Evolutionary conservation across 768 basidiomycete genomes (phyloP).

Genomic region (Nevesoporus exiguus): DNA sequence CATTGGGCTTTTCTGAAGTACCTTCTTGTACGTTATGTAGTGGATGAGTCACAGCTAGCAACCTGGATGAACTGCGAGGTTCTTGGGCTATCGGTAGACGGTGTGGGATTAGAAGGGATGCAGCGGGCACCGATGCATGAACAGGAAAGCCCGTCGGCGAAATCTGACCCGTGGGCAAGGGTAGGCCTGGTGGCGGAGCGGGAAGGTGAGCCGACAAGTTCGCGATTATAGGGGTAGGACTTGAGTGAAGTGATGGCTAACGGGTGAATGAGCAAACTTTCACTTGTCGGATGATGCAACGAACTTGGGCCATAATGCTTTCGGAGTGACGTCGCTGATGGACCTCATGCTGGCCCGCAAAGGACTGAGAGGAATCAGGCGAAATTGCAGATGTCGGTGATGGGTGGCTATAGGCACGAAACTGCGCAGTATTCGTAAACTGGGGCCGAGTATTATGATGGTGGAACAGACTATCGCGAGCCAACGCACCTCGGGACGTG

Average conservation of each 20-base stretch:
- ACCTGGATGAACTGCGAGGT: constrained; percentile 3
- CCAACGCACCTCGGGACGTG: constrained; percentile 11
- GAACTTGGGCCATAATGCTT: constrained; percentile 15
- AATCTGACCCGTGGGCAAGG: constrained; percentile 5
- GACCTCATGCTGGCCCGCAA: constrained; percentile 4
- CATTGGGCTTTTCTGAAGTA: constrained; percentile 1
- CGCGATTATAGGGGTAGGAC: constrained; percentile 8
- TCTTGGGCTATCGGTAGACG: neutral
- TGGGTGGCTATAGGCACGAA: neutral
- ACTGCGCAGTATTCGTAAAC: neutral
- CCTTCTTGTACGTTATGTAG: constrained; percentile 1
- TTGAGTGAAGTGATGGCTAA: constrained; percentile 13
- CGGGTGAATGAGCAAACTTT: neutral
- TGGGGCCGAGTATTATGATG: neutral
- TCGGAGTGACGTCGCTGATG: constrained; percentile 18
- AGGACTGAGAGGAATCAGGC: constrained; percentile 1
- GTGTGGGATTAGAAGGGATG: constrained; percentile 6
- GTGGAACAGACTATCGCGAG: neutral
- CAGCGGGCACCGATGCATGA: constrained; percentile 7
- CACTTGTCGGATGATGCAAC: neutral
- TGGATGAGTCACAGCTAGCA: neutral
- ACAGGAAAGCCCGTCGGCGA: constrained; percentile 10
- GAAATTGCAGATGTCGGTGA: constrained; percentile 4
- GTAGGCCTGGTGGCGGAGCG: constrained; percentile 18
- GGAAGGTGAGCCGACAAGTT: constrained; percentile 19